Percentiles rank a stretch among this genome's conserved stretches.
Evolutionary conservation across 2,329 filamentous ascomycete species (phyloP).

Genomic region (Aspergillus sp.): DNA sequence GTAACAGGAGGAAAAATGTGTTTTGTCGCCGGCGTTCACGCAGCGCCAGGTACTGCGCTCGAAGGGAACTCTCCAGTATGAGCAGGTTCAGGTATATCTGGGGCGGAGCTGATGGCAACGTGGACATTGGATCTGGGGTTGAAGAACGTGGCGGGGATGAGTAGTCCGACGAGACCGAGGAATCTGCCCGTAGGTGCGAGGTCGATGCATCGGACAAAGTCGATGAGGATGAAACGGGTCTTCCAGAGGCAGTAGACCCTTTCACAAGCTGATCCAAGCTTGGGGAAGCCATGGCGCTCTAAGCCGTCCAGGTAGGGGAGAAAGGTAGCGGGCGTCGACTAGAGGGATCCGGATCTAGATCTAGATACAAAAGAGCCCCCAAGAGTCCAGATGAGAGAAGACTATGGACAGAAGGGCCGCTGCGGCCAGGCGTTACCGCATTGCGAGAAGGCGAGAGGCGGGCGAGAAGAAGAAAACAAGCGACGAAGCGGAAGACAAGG

Average conservation of each 20-base stretch:
- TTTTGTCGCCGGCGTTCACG: slow-evolving; percentile 86
- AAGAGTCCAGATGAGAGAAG: not conserved
- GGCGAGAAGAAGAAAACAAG: not conserved
- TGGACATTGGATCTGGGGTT: slow-evolving; percentile 68
- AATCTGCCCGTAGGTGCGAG: slow-evolving; percentile 14
- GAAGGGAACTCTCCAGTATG: slow-evolving; percentile 90
- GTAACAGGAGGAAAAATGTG: slow-evolving; percentile 81
- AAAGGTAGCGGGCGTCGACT: not conserved
- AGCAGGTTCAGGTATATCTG: slow-evolving; percentile 98
- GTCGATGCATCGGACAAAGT: slow-evolving; percentile 26
- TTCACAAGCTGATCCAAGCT: slow-evolving; percentile 88
- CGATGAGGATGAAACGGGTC: slow-evolving; percentile 35
- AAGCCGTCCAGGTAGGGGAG: slow-evolving; percentile 14
- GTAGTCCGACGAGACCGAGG: slow-evolving; percentile 30
- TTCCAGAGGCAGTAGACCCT: slow-evolving; percentile 70
- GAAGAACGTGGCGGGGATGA: slow-evolving; percentile 47
- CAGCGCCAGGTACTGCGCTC: slow-evolving; percentile 87
- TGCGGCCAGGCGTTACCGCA: not conserved
- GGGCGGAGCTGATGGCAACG: slow-evolving; percentile 83
- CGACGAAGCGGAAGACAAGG: not conserved
- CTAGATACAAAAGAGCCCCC: not conserved
- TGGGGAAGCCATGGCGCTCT: slow-evolving; percentile 56
- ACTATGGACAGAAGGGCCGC: not conserved
- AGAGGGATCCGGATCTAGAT: not conserved
- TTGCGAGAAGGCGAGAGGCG: slow-evolving; percentile 3